Conservation (phyloP, 2,329 filamentous ascomycete genomes). For the Epicoccum nigrum region DNA sequence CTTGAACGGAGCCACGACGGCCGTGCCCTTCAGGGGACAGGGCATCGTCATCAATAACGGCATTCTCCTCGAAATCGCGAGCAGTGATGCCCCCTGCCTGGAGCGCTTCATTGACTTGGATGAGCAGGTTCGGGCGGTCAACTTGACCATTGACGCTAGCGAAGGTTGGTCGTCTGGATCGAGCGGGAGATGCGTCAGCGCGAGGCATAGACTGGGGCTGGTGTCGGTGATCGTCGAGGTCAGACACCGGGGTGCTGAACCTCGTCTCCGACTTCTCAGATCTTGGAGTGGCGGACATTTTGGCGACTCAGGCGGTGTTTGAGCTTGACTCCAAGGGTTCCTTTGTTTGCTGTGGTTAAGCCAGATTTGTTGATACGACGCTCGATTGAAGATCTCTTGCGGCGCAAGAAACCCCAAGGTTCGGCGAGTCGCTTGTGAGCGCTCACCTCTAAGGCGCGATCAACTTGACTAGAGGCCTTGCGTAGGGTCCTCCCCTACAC, state of each 20-base stretch:
- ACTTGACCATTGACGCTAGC: conserved; percentile 64
- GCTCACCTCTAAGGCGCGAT: conserved; percentile 58
- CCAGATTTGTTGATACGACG: conserved; percentile 29
- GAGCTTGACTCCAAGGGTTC: conserved; percentile 24
- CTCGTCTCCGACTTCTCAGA: conserved; percentile 71
- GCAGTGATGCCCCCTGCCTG: conserved; percentile 54
- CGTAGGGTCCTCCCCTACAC: conserved; percentile 56
- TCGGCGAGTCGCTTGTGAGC: conserved; percentile 60
- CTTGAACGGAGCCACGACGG: conserved; percentile 54
- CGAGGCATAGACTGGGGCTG: conserved; percentile 67
- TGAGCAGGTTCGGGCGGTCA: conserved; percentile 52
- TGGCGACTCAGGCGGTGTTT: conserved; percentile 42
- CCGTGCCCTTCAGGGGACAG: conserved; percentile 54
- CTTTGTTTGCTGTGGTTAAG: conserved; percentile 22
- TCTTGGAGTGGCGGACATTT: conserved; percentile 61
- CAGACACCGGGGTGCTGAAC: conserved; percentile 75
- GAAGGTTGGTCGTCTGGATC: conserved; percentile 71
- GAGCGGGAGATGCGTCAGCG: conserved; percentile 59
- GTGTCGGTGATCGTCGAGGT: conserved; percentile 86
- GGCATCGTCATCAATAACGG: conserved; percentile 75
- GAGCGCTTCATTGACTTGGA: conserved; percentile 54
- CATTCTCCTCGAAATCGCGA: conserved; percentile 89
- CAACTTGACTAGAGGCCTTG: conserved; percentile 58
- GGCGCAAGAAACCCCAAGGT: conserved; percentile 37
- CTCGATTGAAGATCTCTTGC: conserved; percentile 29